Conservation (phyloP, 1,139 yeast species). For the Candida mesenterica region DNA sequence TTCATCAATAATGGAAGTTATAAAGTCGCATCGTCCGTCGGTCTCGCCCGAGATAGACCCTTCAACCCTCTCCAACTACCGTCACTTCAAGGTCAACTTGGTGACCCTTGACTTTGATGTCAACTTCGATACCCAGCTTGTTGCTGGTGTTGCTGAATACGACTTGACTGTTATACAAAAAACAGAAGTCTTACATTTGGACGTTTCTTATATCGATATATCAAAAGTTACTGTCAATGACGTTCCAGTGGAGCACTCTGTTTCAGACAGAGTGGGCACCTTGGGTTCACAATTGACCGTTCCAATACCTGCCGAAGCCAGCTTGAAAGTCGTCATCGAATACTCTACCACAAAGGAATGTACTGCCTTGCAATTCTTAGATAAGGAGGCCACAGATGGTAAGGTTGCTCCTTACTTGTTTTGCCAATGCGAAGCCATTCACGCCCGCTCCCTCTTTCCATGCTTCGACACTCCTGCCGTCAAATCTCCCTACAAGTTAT, state of each 20-base stretch:
- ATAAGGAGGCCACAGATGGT: constrained; percentile 77
- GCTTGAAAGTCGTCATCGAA: constrained; percentile 38
- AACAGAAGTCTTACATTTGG: constrained; percentile 50
- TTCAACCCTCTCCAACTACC: constrained; percentile 74
- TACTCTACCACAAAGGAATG: constrained; percentile 72
- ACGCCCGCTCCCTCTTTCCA: constrained; percentile 85
- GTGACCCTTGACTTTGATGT: constrained; percentile 57
- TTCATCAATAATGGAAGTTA: constrained; percentile 12
- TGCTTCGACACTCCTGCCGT: constrained; percentile 90
- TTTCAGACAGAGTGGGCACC: constrained; percentile 55
- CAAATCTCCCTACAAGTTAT: constrained; percentile 62
- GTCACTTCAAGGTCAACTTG: constrained; percentile 46
- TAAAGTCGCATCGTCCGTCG: constrained; percentile 32
- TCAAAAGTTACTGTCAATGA: constrained; percentile 48
- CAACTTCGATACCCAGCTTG: constrained; percentile 50
- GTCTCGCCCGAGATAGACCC: constrained; percentile 64
- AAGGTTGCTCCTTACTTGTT: constrained; percentile 71
- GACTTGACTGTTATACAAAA: constrained; percentile 30
- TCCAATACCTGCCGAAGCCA: constrained; percentile 12
- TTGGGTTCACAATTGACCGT: constrained; percentile 65
- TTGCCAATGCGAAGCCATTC: constrained; percentile 90
- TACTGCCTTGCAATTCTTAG: constrained; percentile 85
- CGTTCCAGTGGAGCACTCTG: constrained; percentile 26
- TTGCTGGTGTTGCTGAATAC: constrained; percentile 58
- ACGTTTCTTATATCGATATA: constrained; percentile 64